Percentiles rank a stretch among this genome's conserved stretches.
Conservation (phyloP, 495 filamentous ascomycete species). For the Tuber brumale region DNA sequence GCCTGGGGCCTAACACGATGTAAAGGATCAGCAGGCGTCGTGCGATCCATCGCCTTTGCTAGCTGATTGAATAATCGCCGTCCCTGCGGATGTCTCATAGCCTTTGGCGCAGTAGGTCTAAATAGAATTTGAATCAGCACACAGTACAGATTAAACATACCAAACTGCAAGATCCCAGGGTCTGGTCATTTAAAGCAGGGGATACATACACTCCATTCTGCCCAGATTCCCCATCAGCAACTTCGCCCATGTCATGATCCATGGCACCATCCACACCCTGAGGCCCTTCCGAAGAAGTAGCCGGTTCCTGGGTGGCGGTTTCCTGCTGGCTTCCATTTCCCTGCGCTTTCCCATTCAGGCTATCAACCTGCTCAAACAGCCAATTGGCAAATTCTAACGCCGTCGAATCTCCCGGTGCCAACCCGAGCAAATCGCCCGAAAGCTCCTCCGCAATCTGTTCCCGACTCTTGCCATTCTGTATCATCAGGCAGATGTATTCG, state of each 20-base stretch:
- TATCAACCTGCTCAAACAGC: slow-evolving; percentile 78
- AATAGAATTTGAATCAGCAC: slow-evolving; percentile 17
- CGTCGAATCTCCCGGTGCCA: slow-evolving; percentile 74
- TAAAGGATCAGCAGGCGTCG: slow-evolving; percentile 57
- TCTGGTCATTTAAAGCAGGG: slow-evolving; percentile 10
- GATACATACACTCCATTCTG: slow-evolving; percentile 63
- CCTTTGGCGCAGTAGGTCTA: slow-evolving; percentile 90
- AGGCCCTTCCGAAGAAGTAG: slow-evolving; percentile 28
- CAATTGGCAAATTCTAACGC: slow-evolving; percentile 79
- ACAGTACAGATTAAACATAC: slow-evolving; percentile 16
- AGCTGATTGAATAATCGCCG: slow-evolving; percentile 83
- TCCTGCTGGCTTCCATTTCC: slow-evolving; percentile 49
- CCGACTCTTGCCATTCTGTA: slow-evolving; percentile 87
- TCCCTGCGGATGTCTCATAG: slow-evolving; percentile 69
- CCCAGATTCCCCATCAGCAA: slow-evolving; percentile 43
- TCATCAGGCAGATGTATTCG: slow-evolving; percentile 95
- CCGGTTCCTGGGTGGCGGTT: slow-evolving; percentile 28
- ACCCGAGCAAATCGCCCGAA: slow-evolving; percentile 75
- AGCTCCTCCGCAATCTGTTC: slow-evolving; percentile 84
- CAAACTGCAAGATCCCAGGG: neutral
- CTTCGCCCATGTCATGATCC: slow-evolving; percentile 69
- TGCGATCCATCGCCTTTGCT: slow-evolving; percentile 76
- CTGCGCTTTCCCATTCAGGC: slow-evolving; percentile 49
- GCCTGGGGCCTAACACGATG: slow-evolving; percentile 72
- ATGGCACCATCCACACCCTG: slow-evolving; percentile 24